Evolutionary conservation across 345 rosid genomes (phyloP).

Genomic region (Angophora floribunda): DNA sequence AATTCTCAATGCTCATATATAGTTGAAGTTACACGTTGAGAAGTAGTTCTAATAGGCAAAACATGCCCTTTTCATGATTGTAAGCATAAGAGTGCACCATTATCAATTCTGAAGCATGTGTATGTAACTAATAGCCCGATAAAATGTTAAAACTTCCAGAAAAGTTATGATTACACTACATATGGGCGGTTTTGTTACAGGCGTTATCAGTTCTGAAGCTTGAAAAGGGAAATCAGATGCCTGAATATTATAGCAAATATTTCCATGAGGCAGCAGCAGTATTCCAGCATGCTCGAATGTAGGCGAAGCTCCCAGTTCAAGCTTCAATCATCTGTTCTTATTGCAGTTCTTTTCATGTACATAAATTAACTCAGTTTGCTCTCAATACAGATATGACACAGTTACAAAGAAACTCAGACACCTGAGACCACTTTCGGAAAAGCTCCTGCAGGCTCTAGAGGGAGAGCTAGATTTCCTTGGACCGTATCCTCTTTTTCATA

Average conservation of each 20-base stretch:
- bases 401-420: conserved; percentile 36
- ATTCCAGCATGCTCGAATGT: conserved; percentile 80
- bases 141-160: background rate
- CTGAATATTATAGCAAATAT: conserved; percentile 63
- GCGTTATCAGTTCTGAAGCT: conserved; percentile 68
- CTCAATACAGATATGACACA: conserved; percentile 52
- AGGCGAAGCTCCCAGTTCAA: conserved; percentile 1
- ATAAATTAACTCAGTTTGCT: background rate
- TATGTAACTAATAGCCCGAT: background rate
- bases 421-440: conserved; percentile 54
- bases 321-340: background rate
- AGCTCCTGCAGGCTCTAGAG: conserved; percentile 28
- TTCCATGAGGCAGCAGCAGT: conserved; percentile 76
- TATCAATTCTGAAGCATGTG: background rate
- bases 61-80: background rate
- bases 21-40: background rate
- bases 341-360: background rate
- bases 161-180: background rate
- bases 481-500: conserved; percentile 59
- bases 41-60: background rate
- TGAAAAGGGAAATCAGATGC: conserved; percentile 64
- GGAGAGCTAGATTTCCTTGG: conserved; percentile 77
- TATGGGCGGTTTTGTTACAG: conserved; percentile 10
- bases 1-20: background rate
- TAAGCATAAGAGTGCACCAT: background rate